phyloP scores from a whole-genome alignment of 164 flowering plant genomes.

The Sextonia rubra region DNA sequence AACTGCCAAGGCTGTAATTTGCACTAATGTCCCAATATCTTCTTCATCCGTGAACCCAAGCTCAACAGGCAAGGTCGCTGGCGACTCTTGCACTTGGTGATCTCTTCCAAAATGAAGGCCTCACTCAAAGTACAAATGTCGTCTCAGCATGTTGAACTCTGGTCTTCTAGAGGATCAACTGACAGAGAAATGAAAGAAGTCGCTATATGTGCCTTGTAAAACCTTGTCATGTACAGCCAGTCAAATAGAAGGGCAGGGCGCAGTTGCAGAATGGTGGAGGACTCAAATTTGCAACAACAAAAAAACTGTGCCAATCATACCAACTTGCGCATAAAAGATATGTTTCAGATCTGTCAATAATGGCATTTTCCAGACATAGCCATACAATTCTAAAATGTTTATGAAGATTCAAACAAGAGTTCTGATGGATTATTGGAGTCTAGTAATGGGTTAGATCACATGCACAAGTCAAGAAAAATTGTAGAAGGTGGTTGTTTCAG shows the following conservation, averaged over 20 bases:
- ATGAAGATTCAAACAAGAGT: too few relatives aligned
- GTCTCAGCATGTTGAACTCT: slow-evolving; percentile 94
- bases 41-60: slow-evolving; percentile 94
- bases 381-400: too few relatives aligned
- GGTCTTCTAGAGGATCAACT: slow-evolving; percentile 95
- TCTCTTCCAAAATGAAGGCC: slow-evolving; percentile 87
- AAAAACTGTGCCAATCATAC: too few relatives aligned
- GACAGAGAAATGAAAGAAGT: slow-evolving; percentile 98
- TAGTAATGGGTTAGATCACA: too few relatives aligned
- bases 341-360: too few relatives aligned
- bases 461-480: too few relatives aligned
- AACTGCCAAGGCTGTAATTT: slow-evolving; percentile 73
- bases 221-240: slow-evolving; percentile 90
- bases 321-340: too few relatives aligned
- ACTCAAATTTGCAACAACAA: too few relatives aligned
- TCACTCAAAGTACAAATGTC: slow-evolving; percentile 80
- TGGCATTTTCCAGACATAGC: too few relatives aligned
- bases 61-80: slow-evolving; percentile 82
- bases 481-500: too few relatives aligned
- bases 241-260: slow-evolving; percentile 98
- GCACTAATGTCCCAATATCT: slow-evolving; percentile 88
- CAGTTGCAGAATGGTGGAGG: slow-evolving; percentile 97
- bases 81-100: slow-evolving; percentile 97
- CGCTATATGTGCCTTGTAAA: slow-evolving; percentile 93
- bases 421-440: too few relatives aligned